Evolutionary conservation across 2,329 filamentous ascomycete genomes (phyloP).

Genomic region (Chaetomiaceae sp.): DNA sequence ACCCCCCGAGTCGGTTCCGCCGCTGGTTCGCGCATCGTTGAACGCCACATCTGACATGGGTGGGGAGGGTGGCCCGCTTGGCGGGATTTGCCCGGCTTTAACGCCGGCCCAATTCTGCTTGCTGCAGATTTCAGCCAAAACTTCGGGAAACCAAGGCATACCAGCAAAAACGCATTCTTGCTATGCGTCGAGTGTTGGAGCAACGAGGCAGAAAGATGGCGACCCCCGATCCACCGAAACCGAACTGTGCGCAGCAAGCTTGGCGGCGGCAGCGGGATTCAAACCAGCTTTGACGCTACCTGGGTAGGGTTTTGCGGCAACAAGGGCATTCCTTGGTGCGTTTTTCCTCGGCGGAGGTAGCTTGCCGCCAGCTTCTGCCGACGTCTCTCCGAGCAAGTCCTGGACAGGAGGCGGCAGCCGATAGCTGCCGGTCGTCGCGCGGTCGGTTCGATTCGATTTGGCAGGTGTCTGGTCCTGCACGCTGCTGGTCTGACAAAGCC

Average conservation of each 20-base stretch:
- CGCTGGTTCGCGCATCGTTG: constrained; percentile 16
- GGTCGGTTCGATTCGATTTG: constrained; percentile 15
- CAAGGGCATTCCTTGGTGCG: not conserved
- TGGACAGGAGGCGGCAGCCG: constrained; percentile 10
- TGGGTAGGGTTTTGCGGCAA: constrained; percentile 5
- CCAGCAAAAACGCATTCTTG: not conserved
- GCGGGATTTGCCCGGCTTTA: constrained; percentile 23
- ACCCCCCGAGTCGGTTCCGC: constrained; percentile 12
- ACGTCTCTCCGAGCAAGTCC: constrained; percentile 5
- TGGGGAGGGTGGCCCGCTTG: constrained; percentile 13
- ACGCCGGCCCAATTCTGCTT: constrained; percentile 11
- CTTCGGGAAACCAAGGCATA: not conserved
- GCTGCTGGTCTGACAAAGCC: not conserved
- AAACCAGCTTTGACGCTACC: not conserved
- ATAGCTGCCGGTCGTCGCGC: constrained; percentile 12
- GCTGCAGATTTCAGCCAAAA: constrained; percentile 20
- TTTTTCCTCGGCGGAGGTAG: not conserved
- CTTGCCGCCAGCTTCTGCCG: constrained; percentile 6
- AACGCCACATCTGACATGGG: constrained; percentile 22
- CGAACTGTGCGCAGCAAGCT: not conserved
- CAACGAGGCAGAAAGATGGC: not conserved
- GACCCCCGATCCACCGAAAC: constrained; percentile 2
- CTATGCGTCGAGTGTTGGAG: not conserved
- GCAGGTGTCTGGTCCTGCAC: constrained; percentile 20
- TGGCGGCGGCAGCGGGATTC: constrained; percentile 2